Percentiles rank a stretch among this genome's conserved stretches.
phyloP scores from a whole-genome alignment of 306 rosid genomes.

The Rosa persica region DNA sequence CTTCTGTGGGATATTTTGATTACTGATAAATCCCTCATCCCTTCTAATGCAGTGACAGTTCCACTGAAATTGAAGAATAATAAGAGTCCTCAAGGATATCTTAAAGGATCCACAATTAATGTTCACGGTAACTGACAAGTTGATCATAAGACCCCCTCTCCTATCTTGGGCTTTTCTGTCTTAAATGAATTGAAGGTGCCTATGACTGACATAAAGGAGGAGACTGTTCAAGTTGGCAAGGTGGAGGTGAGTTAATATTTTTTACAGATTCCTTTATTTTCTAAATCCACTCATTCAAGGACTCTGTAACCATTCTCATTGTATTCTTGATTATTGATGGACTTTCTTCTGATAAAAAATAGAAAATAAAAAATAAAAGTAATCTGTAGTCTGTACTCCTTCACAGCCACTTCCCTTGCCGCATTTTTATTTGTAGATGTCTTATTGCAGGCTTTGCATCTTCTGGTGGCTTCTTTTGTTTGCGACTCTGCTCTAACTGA shows the following conservation, averaged over 20 bases:
- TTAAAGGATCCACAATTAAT: background rate
- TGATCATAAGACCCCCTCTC: conserved; percentile 9
- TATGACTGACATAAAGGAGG: conserved; percentile 3
- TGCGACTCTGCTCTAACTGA: background rate
- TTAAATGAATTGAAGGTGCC: background rate
- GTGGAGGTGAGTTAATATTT: background rate
- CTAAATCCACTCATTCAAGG: background rate
- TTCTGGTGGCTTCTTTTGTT: background rate
- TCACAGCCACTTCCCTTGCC: background rate
- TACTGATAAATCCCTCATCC: background rate
- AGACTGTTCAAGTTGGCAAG: background rate
- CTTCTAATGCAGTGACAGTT: background rate
- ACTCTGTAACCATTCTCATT: background rate
- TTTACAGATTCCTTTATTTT: background rate
- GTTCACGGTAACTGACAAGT: conserved; percentile 6
- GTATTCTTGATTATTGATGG: too few relatives aligned
- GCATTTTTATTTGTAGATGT: background rate
- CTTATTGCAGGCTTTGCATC: background rate
- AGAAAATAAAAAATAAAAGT: too few relatives aligned
- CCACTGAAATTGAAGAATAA: background rate
- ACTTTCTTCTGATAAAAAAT: too few relatives aligned
- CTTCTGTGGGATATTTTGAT: background rate
- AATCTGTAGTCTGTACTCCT: background rate
- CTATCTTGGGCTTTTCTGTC: background rate
- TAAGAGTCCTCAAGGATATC: background rate